Evolutionary conservation across 306 rosid species (phyloP).

Genomic region (Dryas alaskensis): DNA sequence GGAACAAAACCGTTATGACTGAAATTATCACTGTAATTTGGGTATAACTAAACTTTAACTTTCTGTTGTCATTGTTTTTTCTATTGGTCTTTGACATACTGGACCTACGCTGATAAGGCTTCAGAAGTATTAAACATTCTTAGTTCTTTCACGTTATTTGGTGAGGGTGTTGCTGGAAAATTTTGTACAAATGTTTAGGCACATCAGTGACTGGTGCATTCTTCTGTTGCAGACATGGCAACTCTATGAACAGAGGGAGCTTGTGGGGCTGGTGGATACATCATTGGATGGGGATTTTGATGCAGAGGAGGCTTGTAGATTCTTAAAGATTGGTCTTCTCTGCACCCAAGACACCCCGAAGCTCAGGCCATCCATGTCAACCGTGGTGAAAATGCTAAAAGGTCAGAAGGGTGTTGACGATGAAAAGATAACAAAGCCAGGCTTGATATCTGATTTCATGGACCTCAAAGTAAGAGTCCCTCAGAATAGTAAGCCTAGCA

Average conservation of each 20-base stretch:
- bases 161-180: neutral
- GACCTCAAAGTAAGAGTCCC: slow-evolving; percentile 60
- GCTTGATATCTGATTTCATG: slow-evolving; percentile 80
- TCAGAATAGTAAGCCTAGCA: slow-evolving; percentile 21
- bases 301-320: slow-evolving; percentile 70
- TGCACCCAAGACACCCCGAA: slow-evolving; percentile 89
- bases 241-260: slow-evolving; percentile 56
- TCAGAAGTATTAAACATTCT: neutral
- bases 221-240: slow-evolving; percentile 64
- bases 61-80: neutral
- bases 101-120: neutral
- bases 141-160: neutral
- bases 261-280: slow-evolving; percentile 57
- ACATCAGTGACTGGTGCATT: slow-evolving; percentile 18
- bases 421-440: slow-evolving; percentile 65
- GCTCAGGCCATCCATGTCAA: slow-evolving; percentile 85
- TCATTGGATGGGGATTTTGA: slow-evolving; percentile 69
- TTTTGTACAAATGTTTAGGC: neutral
- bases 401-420: slow-evolving; percentile 49
- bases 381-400: slow-evolving; percentile 83
- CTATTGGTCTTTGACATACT: neutral
- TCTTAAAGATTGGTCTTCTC: slow-evolving; percentile 79
- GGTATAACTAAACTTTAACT: neutral
- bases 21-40: neutral
- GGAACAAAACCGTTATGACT: neutral